A percentile compares a stretch with the other conserved stretches of the same genome.
phyloP scores from a whole-genome alignment of 176 grass and related monocot genomes.

The Oryza officinalis region DNA sequence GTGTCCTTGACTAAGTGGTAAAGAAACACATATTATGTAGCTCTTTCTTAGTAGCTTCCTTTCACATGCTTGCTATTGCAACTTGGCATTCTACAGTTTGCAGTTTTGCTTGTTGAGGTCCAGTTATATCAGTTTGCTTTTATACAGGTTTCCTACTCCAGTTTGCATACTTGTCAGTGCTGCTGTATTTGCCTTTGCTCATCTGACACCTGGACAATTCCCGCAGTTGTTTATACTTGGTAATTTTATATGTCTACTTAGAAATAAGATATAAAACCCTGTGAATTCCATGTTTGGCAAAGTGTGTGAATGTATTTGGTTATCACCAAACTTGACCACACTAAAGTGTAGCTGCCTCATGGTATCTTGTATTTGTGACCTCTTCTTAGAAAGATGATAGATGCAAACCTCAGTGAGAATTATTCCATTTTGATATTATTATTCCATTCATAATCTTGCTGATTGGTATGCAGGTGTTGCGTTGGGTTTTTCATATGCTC shows the following conservation, averaged over 20 bases:
- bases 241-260: constrained; percentile 38
- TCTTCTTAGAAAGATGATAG: not conserved
- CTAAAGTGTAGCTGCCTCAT: not conserved
- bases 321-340: constrained; percentile 2
- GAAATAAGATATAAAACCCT: not conserved
- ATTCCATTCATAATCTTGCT: not conserved
- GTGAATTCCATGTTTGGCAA: not conserved
- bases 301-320: not conserved
- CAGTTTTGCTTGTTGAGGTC: constrained; percentile 10
- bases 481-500: constrained; percentile 90
- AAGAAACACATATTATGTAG: constrained; percentile 4
- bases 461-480: constrained; percentile 57
- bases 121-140: constrained; percentile 14
- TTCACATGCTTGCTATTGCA: not conserved
- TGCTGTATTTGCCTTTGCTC: constrained; percentile 79
- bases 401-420: not conserved
- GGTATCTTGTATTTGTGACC: not conserved
- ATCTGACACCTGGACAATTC: constrained; percentile 93
- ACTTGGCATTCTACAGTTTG: not conserved
- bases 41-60: constrained; percentile 23
- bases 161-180: constrained; percentile 76
- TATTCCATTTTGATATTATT: not conserved
- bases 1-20: constrained; percentile 93
- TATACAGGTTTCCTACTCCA: constrained; percentile 83
- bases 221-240: constrained; percentile 87